Base-by-base conservation (phyloP, 805 yeast species). In the Candida ipomoeae region DNA sequence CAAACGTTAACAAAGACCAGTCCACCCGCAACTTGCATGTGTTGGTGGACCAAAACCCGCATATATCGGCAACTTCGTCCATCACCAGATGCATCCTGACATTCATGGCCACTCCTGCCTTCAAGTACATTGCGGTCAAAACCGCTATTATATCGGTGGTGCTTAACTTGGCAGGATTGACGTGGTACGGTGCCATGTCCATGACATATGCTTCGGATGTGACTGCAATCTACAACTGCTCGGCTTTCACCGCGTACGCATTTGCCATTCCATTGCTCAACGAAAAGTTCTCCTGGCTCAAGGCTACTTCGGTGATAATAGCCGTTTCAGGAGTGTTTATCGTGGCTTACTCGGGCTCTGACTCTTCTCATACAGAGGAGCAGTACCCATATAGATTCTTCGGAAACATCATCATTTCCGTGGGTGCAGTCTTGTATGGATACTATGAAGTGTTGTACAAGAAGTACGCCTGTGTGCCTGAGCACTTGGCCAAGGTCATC, bases 171-270 rank as follows among this genome's bases (percentile, higher is more conserved):
- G 96, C 96, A 0, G 96, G 95, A 1, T 72, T 80, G 17, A 81
- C 96, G 1, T 89, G 96, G 96, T 89, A 88, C 63, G 78, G 87
- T 15, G 86, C 96, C 10, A 87, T 89, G 82, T 75, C 83, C 31
- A 68, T 87, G 62, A 83, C 96, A 0, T 85, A 90, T 29, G 89
- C 95, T 0, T 77, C 89, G 3, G 96, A 89, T 60, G 85, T 89
- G 35, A 89, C 96, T 2, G 96, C 96, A 3, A 89, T 89, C 53
- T 89, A 89, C 69, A 89, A 89, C 69, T 88, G 94, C 63, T 84
- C 92, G 14, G 95, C 96, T 0, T 89, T 89, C 64, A 85, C 91
- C 3, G 96, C 96, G 0, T 84, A 89, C 61, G 79, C 87, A 14
- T 89, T 89, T 67, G 89, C 95, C 3, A 83, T 89, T 26, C 87